Percentiles rank a stretch among this genome's conserved stretches.
Evolutionary conservation across 208 protist species (phyloP).

Genomic region (Histomonas meleagridis): DNA sequence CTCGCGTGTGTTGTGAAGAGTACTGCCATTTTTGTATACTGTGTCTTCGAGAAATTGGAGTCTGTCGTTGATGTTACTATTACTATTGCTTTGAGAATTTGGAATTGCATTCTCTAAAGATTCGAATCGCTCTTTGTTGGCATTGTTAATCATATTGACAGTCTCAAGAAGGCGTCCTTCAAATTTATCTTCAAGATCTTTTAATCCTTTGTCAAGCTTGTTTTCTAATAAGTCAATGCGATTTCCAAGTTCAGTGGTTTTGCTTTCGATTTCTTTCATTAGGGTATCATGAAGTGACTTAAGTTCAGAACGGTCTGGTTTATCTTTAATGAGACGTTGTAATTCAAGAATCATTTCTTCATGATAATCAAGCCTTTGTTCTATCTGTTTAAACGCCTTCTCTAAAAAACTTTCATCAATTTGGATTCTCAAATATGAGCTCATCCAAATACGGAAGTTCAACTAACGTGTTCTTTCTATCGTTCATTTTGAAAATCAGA

Average conservation of each 20-base stretch:
- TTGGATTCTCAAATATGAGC: too few relatives aligned
- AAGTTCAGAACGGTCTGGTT: background rate
- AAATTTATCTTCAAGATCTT: slow-evolving; percentile 17
- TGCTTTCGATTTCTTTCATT: background rate
- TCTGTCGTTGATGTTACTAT: background rate
- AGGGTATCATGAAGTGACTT: background rate
- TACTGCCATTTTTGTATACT: slow-evolving; percentile 7
- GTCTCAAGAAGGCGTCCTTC: background rate
- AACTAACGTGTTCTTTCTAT: too few relatives aligned
- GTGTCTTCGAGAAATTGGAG: slow-evolving; percentile 1
- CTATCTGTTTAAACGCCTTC: background rate
- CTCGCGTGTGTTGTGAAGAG: background rate
- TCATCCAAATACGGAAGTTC: too few relatives aligned
- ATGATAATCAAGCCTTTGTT: background rate
- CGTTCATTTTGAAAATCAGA: too few relatives aligned
- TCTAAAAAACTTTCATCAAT: background rate
- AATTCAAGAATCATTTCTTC: slow-evolving; percentile 34
- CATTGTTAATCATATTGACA: background rate
- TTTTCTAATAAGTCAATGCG: background rate
- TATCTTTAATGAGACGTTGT: background rate
- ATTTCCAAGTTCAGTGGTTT: background rate
- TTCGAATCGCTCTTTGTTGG: background rate
- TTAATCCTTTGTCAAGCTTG: background rate
- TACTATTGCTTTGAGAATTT: background rate
- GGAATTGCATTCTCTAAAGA: background rate